These are phyloP conservation scores for Mucor indicus DNA, from an alignment of 371 early-diverging fungal species.

Conservation along the genomic window DNA sequence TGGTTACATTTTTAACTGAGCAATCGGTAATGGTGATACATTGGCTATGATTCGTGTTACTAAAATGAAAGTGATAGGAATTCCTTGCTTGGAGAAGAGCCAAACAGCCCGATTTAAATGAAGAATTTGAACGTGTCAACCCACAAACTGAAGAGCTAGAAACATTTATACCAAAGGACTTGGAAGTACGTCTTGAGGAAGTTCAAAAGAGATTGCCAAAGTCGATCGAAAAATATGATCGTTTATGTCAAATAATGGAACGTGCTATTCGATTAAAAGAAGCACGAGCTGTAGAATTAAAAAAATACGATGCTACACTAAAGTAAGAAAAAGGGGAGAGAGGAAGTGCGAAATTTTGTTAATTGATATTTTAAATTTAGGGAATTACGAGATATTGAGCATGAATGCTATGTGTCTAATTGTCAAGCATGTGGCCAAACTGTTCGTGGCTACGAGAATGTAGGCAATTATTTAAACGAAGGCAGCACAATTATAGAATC, in stretches of 20 bases:
- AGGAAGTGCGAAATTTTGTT: too few species aligned
- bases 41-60: too few species aligned
- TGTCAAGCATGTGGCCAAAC: slow-evolving; percentile 53
- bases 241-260: slow-evolving; percentile 54
- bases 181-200: slow-evolving; percentile 32
- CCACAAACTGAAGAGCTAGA: slow-evolving; percentile 26
- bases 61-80: slow-evolving; percentile 16
- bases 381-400: slow-evolving; percentile 39
- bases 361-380: slow-evolving; percentile 3
- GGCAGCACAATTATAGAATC: slow-evolving; percentile 35
- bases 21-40: slow-evolving; percentile 48
- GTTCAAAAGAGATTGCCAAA: slow-evolving; percentile 24
- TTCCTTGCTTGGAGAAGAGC: slow-evolving; percentile 43
- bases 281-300: slow-evolving; percentile 45
- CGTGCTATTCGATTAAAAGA: slow-evolving; percentile 52
- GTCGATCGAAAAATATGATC: slow-evolving; percentile 53
- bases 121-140: slow-evolving; percentile 33
- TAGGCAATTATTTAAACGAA: slow-evolving; percentile 45
- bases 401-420: slow-evolving; percentile 45
- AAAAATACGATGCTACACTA: slow-evolving; percentile 44
- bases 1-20: slow-evolving; percentile 62
- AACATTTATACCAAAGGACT: slow-evolving; percentile 35
- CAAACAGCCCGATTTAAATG: slow-evolving; percentile 32
- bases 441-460: slow-evolving; percentile 46
- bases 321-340: too few species aligned